phyloP scores from a whole-genome alignment of 1,139 yeast genomes.

The Geotrichum citri-aurantii region DNA sequence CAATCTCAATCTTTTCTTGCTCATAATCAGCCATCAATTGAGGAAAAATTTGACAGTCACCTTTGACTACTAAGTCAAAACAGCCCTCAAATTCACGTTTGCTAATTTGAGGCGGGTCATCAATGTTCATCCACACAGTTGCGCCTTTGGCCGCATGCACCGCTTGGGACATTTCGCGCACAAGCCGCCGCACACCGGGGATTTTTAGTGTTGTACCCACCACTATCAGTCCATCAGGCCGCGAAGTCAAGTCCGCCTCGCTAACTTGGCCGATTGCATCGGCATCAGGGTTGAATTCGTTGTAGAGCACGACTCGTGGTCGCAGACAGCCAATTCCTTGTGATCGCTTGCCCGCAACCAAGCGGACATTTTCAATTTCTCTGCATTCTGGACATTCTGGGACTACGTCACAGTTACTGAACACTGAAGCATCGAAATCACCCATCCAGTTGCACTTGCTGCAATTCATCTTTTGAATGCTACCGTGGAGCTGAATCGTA shows the following conservation, averaged over 20 bases:
- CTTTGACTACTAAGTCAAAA: slow-evolving; percentile 51
- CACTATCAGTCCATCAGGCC: slow-evolving; percentile 71
- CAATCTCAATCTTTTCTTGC: slow-evolving; percentile 21
- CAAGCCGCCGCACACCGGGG: slow-evolving; percentile 77
- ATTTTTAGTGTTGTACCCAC: slow-evolving; percentile 85
- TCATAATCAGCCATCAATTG: slow-evolving; percentile 35
- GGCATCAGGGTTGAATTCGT: slow-evolving; percentile 84
- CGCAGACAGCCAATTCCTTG: slow-evolving; percentile 73
- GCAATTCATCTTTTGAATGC: slow-evolving; percentile 63
- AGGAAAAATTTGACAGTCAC: slow-evolving; percentile 54
- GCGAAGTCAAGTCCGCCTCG: slow-evolving; percentile 54
- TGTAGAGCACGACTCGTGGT: slow-evolving; percentile 79
- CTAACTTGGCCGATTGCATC: slow-evolving; percentile 74
- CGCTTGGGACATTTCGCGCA: slow-evolving; percentile 59
- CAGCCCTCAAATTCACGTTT: slow-evolving; percentile 46
- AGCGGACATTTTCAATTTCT: slow-evolving; percentile 47
- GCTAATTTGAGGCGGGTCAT: slow-evolving; percentile 41
- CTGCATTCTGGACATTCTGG: slow-evolving; percentile 55
- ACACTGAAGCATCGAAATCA: slow-evolving; percentile 40
- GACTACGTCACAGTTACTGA: slow-evolving; percentile 28
- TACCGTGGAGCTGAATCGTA: slow-evolving; percentile 75
- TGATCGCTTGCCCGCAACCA: slow-evolving; percentile 59
- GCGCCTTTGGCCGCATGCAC: slow-evolving; percentile 57
- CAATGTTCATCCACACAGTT: slow-evolving; percentile 53
- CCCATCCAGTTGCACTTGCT: slow-evolving; percentile 60